Evolutionary conservation across 176 grass and related monocot genomes (phyloP).

Genomic region (Aegilops bicornis): DNA sequence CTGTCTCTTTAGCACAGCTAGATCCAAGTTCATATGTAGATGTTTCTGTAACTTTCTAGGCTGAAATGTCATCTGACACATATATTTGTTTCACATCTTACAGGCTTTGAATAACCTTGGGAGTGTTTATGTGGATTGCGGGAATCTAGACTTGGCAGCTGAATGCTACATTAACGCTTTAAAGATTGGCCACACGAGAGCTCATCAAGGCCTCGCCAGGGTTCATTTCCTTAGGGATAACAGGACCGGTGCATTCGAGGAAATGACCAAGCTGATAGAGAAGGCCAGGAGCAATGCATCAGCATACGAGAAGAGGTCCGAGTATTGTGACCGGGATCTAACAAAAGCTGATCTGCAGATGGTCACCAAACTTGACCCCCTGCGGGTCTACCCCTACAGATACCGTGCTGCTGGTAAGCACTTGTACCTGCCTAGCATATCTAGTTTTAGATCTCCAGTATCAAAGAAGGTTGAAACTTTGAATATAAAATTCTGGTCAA

Average conservation of each 20-base stretch:
- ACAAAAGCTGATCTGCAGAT: conserved; percentile 83
- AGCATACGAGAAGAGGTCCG: conserved; percentile 96
- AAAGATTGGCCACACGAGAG: conserved; percentile 95
- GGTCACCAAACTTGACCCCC: conserved; percentile 92
- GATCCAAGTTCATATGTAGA: conserved; percentile 1
- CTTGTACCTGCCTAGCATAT: conserved; percentile 18
- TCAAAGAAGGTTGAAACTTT: conserved; percentile 35
- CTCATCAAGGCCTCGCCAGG: conserved; percentile 92
- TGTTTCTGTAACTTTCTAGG: neutral
- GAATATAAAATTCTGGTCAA: conserved; percentile 24
- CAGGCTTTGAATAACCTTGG: conserved; percentile 98
- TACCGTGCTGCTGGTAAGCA: conserved; percentile 93
- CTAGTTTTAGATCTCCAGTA: conserved; percentile 18
- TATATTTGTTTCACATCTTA: conserved; percentile 32
- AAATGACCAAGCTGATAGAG: conserved; percentile 99
- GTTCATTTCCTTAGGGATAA: conserved; percentile 89
- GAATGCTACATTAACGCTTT: conserved; percentile 91
- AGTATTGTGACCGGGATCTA: conserved; percentile 87
- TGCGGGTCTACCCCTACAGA: conserved; percentile 95
- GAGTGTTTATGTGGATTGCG: conserved; percentile 96
- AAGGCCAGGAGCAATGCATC: conserved; percentile 95
- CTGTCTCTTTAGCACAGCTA: neutral
- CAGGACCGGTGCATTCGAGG: conserved; percentile 71
- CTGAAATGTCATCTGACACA: conserved; percentile 28
- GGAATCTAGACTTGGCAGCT: conserved; percentile 88